Base-by-base conservation (phyloP, 108 stramenopile genomes). In the Fistulifera pelliculosa region DNA sequence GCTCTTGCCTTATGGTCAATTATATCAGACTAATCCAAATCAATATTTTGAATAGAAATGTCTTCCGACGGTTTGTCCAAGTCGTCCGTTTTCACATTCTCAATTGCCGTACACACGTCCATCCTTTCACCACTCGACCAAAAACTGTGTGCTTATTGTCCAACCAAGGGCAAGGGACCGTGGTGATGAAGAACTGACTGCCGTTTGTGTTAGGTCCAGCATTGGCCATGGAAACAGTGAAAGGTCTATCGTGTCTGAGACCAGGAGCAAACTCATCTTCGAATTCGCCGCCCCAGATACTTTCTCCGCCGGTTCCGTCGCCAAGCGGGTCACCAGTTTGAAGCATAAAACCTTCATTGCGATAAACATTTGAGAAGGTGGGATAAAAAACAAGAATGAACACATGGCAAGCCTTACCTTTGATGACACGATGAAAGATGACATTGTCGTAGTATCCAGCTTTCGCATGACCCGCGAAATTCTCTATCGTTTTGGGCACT, bases 221-320 rank as follows among this genome's bases (percentile, higher is more conserved):
- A 76, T 98, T 98, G 6, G 97, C 97, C 98, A 98, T 99, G 52
- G 88, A 87, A 1, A 98, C 87, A 11, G 96, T 98, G 62, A 95
- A 98, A 0, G 97, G 96, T 1, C 96, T 80, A 61, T 99, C 94
- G 60, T 94, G 93, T 21, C 81, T 51, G 26, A 92, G 70, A 44
- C 66, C 73, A 40, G 23, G 45, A 26, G 85, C 77, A 66, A 99
- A 91, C 60, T 99, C 99, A 73, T 99, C 99, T 61, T 97, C 94
- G 62, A 99, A 99, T 56, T 96, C 96, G 17, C 97, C 96, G 19
- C 97, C 97, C 99, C 99, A 99, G 43, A 99, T 96, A 44, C 75
- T 79, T 81, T 99, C 99, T 27, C 99, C 99, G 18, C 99, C 99
- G 6, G 99, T 99, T n/a, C 99, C 99, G 66, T 99, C 94, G 17